phyloP scores from a whole-genome alignment of 345 rosid species.

The Punica granatum region DNA sequence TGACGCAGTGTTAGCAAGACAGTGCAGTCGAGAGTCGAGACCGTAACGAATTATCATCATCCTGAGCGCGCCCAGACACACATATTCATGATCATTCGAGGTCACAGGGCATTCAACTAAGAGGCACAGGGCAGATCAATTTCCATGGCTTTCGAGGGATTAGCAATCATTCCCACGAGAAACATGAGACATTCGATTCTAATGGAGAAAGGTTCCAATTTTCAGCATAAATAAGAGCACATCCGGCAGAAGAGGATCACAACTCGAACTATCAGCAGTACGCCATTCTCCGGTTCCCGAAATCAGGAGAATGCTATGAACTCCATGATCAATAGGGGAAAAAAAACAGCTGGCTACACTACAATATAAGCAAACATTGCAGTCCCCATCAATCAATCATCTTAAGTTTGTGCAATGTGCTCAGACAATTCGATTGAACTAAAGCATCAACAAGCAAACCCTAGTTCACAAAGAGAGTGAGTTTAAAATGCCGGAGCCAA shows the following conservation, averaged over 20 bases:
- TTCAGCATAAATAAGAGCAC: not conserved
- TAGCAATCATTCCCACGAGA: not conserved
- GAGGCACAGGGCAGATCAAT: not conserved
- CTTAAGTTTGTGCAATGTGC: too few species aligned
- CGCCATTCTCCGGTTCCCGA: too few species aligned
- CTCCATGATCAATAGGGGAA: not conserved
- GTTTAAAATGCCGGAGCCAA: too few species aligned
- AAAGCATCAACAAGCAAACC: not conserved
- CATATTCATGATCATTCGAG: not conserved
- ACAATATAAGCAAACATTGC: too few species aligned
- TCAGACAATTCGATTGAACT: not conserved
- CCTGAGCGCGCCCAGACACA: not conserved
- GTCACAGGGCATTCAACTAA: not conserved
- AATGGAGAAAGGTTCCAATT: not conserved
- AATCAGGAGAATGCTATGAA: not conserved
- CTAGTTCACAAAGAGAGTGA: not conserved
- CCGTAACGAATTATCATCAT: not conserved
- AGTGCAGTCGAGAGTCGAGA: too few species aligned
- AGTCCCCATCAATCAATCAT: not conserved
- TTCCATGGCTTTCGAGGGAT: not conserved
- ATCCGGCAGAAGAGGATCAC: not conserved
- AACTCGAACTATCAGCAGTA: not conserved
- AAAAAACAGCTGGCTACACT: too few species aligned
- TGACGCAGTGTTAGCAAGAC: too few species aligned
- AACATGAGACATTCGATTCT: not conserved